phyloP scores from a whole-genome alignment of 768 basidiomycete genomes.

The Pisolithus sp. region DNA sequence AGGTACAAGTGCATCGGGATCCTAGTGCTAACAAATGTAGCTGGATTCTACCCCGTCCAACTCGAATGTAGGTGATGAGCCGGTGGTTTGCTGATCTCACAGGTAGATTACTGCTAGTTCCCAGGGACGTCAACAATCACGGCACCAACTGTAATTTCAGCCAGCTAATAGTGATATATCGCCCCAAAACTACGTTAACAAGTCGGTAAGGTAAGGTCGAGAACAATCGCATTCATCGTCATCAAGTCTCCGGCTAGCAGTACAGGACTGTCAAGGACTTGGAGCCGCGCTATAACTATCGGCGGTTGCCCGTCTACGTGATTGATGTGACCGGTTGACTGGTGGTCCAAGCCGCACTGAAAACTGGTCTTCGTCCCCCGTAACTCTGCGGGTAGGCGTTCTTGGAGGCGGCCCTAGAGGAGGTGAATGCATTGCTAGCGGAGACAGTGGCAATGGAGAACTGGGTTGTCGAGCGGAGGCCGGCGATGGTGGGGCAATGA shows the following conservation, averaged over 20 bases:
- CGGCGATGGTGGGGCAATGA: slow-evolving; percentile 62
- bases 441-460: slow-evolving; percentile 26
- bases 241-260: slow-evolving; percentile 1
- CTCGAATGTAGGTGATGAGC: too few species aligned
- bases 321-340: slow-evolving; percentile 29
- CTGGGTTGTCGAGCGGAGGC: slow-evolving; percentile 4
- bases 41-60: too few species aligned
- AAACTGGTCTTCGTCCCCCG: slow-evolving; percentile 24
- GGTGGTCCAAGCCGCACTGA: slow-evolving; percentile 37
- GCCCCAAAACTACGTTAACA: not conserved
- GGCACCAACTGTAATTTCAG: too few species aligned
- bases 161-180: not conserved
- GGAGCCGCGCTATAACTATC: slow-evolving; percentile 14
- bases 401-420: slow-evolving; percentile 23
- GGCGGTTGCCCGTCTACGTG: not conserved
- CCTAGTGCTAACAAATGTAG: not conserved
- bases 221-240: slow-evolving; percentile 9
- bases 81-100: too few species aligned
- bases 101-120: too few species aligned
- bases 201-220: not conserved
- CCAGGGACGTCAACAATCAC: too few species aligned
- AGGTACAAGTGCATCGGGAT: slow-evolving; percentile 68
- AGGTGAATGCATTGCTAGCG: slow-evolving; percentile 16
- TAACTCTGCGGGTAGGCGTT: slow-evolving; percentile 22
- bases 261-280: slow-evolving; percentile 13